These are phyloP conservation scores for Bothriochloa decipiens DNA, from an alignment of 176 grass and related monocot species.

Conservation along the genomic window DNA sequence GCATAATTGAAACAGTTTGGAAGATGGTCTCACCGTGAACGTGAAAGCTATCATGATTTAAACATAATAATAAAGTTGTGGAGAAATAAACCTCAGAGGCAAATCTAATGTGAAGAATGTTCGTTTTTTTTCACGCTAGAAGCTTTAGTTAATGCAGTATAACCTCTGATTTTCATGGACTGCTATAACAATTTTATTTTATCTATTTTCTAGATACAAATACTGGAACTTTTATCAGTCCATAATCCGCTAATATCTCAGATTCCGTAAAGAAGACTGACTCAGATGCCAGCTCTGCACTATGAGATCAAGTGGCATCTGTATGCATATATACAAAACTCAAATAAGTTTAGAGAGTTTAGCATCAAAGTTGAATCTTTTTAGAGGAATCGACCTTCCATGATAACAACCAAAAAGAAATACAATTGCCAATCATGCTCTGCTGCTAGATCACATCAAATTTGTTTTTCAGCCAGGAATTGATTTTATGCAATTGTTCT, in stretches of 20 bases:
- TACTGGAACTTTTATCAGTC: slow-evolving; percentile 6
- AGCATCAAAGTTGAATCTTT: not conserved
- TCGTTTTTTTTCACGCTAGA: not conserved
- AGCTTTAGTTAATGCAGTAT: not conserved
- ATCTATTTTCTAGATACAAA: not conserved
- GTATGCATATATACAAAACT: not conserved
- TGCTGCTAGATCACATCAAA: not conserved
- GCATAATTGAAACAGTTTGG: slow-evolving; percentile 3
- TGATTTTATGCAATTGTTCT: not conserved
- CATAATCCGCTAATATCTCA: not conserved
- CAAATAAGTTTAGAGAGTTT: not conserved
- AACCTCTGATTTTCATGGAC: slow-evolving; percentile 12
- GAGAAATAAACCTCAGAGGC: not conserved
- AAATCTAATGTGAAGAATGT: not conserved
- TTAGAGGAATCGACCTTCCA: not conserved
- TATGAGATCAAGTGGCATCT: not conserved
- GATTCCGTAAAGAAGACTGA: not conserved
- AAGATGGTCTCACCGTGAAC: not conserved
- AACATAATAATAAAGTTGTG: not conserved
- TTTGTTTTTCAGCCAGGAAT: not conserved
- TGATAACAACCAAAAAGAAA: not conserved
- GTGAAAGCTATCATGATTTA: not conserved
- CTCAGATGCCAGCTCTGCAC: not conserved
- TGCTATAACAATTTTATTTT: not conserved
- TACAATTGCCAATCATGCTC: not conserved